Conservation (phyloP, 2,329 filamentous ascomycete genomes). For the Penicillium frequentans region DNA sequence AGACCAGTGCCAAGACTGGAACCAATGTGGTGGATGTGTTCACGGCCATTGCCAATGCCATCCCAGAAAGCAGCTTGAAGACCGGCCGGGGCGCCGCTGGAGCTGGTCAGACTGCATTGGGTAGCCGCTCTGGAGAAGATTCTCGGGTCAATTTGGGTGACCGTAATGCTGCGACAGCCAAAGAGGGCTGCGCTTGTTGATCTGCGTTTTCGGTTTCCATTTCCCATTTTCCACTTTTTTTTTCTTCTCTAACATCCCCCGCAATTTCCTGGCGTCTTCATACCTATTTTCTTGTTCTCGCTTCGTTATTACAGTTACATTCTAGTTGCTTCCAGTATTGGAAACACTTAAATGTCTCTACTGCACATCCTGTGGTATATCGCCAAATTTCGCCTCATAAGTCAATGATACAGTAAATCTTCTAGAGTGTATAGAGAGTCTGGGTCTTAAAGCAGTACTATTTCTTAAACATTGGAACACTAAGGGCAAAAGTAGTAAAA, state of each 20-base stretch:
- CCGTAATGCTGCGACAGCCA: constrained; percentile 70
- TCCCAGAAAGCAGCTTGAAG: constrained; percentile 95
- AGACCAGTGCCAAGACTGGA: constrained; percentile 96
- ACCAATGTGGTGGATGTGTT: constrained; percentile 95
- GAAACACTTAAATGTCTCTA: not conserved
- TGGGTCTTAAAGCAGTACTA: not conserved
- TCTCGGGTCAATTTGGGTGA: constrained; percentile 79
- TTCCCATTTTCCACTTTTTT: not conserved
- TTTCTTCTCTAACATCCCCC: constrained; percentile 11
- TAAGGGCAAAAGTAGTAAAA: not conserved
- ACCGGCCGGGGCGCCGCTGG: constrained; percentile 70
- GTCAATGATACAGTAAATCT: constrained; percentile 1
- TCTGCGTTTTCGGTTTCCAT: not conserved
- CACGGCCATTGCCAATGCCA: constrained; percentile 95
- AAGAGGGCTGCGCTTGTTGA: constrained; percentile 90
- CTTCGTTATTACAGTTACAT: not conserved
- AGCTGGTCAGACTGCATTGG: constrained; percentile 60
- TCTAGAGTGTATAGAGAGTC: constrained; percentile 1
- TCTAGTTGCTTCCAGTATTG: not conserved
- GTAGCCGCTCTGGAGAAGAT: constrained; percentile 47
- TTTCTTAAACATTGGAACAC: not conserved
- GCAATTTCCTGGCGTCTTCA: constrained; percentile 15
- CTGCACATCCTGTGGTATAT: constrained; percentile 8
- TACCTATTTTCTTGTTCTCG: not conserved
- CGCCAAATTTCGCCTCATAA: constrained; percentile 5